Percentiles rank a stretch among this genome's conserved stretches.
Evolutionary conservation across 179 eudicot genomes (phyloP).

Genomic region (Silene coronaria): DNA sequence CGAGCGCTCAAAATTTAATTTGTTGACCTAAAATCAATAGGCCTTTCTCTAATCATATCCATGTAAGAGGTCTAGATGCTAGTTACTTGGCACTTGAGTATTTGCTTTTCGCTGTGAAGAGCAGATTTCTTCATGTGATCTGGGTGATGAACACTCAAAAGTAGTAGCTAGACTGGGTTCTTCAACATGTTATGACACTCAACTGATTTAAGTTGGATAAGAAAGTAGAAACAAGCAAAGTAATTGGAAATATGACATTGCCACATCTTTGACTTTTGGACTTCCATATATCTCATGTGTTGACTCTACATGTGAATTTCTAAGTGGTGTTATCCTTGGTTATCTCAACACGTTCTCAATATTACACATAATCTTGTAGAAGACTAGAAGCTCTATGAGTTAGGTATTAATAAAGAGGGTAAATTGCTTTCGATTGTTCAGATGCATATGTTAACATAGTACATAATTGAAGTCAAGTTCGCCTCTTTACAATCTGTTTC

Average conservation of each 20-base stretch:
- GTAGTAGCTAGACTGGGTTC: not conserved
- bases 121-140: not conserved
- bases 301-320: not conserved
- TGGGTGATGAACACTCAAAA: not conserved
- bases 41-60: too few relatives aligned
- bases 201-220: not conserved
- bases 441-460: not conserved
- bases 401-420: not conserved
- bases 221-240: not conserved
- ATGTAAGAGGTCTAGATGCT: too few relatives aligned
- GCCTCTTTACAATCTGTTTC: not conserved
- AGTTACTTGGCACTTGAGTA: too few relatives aligned
- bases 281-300: not conserved
- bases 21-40: too few relatives aligned
- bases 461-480: not conserved
- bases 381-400: not conserved
- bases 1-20: not conserved
- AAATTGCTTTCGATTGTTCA: not conserved
- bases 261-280: not conserved
- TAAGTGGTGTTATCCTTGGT: not conserved
- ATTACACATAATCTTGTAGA: not conserved
- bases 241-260: not conserved
- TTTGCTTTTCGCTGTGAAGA: not conserved
- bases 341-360: not conserved
- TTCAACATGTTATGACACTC: not conserved